These are phyloP conservation scores for Citrus sp. DNA, from an alignment of 345 rosid genomes.

Conservation along the genomic window DNA sequence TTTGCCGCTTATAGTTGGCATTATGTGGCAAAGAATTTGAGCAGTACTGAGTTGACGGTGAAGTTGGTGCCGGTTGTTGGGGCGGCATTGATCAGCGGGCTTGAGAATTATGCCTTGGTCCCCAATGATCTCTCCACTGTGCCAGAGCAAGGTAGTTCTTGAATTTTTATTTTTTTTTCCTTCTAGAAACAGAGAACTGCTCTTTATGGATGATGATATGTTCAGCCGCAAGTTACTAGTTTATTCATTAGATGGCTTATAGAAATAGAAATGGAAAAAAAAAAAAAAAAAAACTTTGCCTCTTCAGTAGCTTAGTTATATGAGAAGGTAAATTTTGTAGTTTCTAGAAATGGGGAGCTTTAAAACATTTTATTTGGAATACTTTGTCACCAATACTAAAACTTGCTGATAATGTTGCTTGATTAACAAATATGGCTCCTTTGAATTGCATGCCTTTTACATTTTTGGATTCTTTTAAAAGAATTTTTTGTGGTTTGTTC, in stretches of 20 bases:
- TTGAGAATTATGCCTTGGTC: slow-evolving; percentile 89
- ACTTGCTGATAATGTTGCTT: not conserved
- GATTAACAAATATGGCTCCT: not conserved
- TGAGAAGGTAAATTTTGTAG: not conserved
- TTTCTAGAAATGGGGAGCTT: slow-evolving; percentile 2
- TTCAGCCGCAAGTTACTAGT: not conserved
- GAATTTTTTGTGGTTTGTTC: not conserved
- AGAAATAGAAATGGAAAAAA: not conserved
- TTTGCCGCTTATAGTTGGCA: slow-evolving; percentile 56
- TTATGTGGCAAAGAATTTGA: slow-evolving; percentile 62
- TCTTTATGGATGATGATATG: not conserved
- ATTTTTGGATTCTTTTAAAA: not conserved
- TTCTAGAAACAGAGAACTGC: not conserved
- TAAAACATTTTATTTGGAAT: not conserved
- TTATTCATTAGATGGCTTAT: not conserved
- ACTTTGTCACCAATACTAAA: not conserved
- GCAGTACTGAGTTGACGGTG: slow-evolving; percentile 48
- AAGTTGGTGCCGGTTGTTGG: slow-evolving; percentile 56
- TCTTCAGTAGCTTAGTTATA: not conserved
- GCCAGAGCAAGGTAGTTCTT: slow-evolving; percentile 70
- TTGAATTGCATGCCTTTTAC: not conserved
- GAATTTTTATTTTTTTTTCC: no score
- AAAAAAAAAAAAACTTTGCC: not conserved
- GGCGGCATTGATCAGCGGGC: slow-evolving; percentile 68
- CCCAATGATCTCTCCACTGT: slow-evolving; percentile 74